phyloP scores from a whole-genome alignment of 129 eudicot genomes.

The Artemisia argyi region DNA sequence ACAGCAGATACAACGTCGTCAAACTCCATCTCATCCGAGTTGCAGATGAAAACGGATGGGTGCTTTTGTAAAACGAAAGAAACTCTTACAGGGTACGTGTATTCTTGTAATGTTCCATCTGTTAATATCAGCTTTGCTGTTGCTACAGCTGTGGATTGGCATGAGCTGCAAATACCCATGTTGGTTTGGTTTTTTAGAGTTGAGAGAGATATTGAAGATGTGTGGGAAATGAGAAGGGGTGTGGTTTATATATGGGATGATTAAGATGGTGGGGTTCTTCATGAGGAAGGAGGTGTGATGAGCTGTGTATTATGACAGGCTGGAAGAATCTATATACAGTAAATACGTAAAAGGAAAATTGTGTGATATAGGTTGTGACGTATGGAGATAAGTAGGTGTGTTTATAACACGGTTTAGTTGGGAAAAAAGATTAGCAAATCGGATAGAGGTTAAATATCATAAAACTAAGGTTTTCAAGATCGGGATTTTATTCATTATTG shows the following conservation, averaged over 20 bases:
- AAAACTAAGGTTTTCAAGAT: no score
- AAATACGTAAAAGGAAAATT: background rate
- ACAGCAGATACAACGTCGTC: constrained; percentile 69
- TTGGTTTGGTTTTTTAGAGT: background rate
- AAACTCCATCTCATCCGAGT: constrained; percentile 86
- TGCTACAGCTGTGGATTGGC: constrained; percentile 61
- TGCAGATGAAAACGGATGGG: constrained; percentile 62
- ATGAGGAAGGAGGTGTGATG: background rate
- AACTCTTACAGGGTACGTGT: constrained; percentile 63
- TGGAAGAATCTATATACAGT: constrained; percentile 26
- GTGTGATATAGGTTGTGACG: constrained; percentile 20
- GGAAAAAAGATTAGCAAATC: no score
- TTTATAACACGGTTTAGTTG: background rate
- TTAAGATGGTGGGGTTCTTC: constrained; percentile 21
- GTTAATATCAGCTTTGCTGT: constrained; percentile 62
- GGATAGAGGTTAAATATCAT: no score
- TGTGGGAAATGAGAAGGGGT: constrained; percentile 10
- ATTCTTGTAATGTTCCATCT: constrained; percentile 75
- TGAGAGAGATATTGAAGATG: constrained; percentile 14
- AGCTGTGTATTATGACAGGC: constrained; percentile 24
- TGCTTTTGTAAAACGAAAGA: constrained; percentile 56
- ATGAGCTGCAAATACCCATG: constrained; percentile 87
- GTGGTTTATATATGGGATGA: constrained; percentile 14
- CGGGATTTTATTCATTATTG: no score
- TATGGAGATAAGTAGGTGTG: constrained; percentile 25